phyloP scores from a whole-genome alignment of 176 grass and related monocot genomes.

The Dendrocalamus sinicus region DNA sequence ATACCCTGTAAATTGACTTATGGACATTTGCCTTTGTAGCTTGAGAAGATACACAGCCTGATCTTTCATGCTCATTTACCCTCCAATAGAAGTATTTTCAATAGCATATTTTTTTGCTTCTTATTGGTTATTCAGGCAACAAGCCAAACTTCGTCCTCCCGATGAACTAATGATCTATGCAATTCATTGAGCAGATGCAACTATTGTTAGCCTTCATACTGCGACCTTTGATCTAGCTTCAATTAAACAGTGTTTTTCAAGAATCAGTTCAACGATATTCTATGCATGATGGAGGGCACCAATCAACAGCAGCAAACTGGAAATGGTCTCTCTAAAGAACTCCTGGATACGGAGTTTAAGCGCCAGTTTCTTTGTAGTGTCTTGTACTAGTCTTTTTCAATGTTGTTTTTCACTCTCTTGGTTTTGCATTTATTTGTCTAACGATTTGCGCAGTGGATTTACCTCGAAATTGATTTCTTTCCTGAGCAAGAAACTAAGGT shows the following conservation, averaged over 20 bases:
- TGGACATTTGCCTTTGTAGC: constrained; percentile 3
- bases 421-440: neutral
- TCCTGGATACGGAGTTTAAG: neutral
- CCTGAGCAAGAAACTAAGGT: neutral
- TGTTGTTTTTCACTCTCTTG: neutral
- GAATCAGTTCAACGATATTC: neutral
- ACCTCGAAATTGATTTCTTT: neutral
- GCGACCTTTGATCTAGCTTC: neutral
- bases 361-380: neutral
- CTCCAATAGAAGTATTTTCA: neutral
- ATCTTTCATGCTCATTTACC: constrained; percentile 7
- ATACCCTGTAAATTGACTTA: neutral
- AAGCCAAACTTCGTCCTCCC: neutral
- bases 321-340: neutral
- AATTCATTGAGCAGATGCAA: neutral
- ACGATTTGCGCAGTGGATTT: neutral
- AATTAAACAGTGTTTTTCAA: neutral
- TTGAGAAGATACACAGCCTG: neutral
- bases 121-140: neutral
- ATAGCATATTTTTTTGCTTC: neutral
- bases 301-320: neutral
- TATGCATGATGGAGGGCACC: neutral
- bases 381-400: neutral
- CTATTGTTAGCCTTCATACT: neutral
- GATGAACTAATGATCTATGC: neutral